Base-by-base conservation (phyloP, 1,284 basidiomycete species). In the Cystobasidium sp. region DNA sequence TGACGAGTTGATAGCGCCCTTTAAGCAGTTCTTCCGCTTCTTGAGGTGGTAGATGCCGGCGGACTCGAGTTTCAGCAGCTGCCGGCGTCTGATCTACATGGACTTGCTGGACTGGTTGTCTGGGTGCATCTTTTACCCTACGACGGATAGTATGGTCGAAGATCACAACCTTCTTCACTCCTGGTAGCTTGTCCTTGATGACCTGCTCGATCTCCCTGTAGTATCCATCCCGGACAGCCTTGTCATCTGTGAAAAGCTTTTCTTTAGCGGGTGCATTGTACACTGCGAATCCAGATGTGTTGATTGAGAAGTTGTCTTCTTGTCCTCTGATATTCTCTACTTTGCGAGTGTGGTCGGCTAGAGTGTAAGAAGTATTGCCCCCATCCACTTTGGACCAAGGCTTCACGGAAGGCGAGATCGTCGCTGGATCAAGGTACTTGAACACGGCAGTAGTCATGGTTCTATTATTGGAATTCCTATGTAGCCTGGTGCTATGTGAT, bases 1-100 rank as follows among this genome's bases (percentile, higher is more conserved):
- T 75, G 68, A 75, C 68, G 44, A 56, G 77, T 77, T 43, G 81
- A 76, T 22, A 77, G 65, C 20, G 80, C 16, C 76, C 70, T 43
- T 75, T 69, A 12, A 75, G 63, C 46, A 77, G 63, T 56, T 74
- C 67, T 53, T 77, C 76, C 12, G 65, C 76, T 39, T 77, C 76
- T 47, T 51, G 20, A 31, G 59, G 56, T 24, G 70, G 53, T 37
- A 73, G 24, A 22, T 75, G 74, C 20, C 74, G 59, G 10, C 62
- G 49, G 12, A 75, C 74, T 46, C 74, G 43, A 7, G 68, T 47
- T 31, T 51, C 61, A 6, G 68, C 74, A 31, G 65, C 61, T 24
- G 69, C 53, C 1, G 68, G 68, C 3, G 74, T 75, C 61, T 75
- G 74, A 55, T 75, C 74, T 24, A 75, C 68, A 51, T 75, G 74